Evolutionary conservation across 345 rosid species (phyloP).

Genomic region (Eucalyptus sp.): DNA sequence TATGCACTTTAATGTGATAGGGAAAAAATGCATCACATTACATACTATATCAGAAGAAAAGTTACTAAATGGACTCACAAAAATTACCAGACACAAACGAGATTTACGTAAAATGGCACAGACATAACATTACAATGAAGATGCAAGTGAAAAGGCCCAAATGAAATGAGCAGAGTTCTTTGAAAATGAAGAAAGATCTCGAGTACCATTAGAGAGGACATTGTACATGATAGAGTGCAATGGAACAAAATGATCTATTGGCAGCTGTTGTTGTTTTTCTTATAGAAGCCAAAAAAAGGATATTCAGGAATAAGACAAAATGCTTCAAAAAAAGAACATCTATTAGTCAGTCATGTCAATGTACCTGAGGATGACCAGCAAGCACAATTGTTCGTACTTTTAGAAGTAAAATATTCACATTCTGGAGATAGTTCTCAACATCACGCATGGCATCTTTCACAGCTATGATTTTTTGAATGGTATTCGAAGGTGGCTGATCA

Average conservation of each 20-base stretch:
- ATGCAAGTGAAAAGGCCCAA: background rate
- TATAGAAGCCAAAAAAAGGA: background rate
- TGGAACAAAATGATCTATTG: background rate
- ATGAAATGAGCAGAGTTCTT: background rate
- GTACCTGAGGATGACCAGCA: constrained; percentile 96
- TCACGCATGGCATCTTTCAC: constrained; percentile 88
- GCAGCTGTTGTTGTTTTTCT: background rate
- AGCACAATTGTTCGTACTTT: constrained; percentile 69
- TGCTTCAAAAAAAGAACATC: background rate
- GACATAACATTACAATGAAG: background rate
- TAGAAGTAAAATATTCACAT: constrained; percentile 65
- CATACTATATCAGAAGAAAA: background rate
- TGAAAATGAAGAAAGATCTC: background rate
- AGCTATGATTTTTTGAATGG: constrained; percentile 86
- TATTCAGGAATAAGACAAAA: background rate
- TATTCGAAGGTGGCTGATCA: constrained; percentile 97
- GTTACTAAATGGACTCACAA: background rate
- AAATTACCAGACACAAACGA: background rate
- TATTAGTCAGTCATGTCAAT: background rate
- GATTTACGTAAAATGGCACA: background rate
- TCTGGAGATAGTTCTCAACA: constrained; percentile 78
- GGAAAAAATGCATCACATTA: background rate
- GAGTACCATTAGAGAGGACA: background rate
- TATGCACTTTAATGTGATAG: background rate
- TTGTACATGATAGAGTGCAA: background rate